Conservation (phyloP, 257 asterid genomes). For the Solanum chilense region DNA sequence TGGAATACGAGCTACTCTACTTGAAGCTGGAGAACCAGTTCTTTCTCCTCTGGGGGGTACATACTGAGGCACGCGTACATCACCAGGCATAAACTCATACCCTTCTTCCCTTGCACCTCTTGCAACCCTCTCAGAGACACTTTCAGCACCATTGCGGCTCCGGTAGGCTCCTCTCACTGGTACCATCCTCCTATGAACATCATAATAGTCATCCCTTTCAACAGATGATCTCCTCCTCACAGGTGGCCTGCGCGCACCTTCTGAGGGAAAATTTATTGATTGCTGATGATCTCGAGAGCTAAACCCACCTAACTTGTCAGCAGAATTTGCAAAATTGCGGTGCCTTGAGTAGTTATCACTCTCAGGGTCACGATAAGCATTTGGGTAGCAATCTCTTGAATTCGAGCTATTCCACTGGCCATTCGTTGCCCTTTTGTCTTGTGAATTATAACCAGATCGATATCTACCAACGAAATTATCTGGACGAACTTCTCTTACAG, state of each 20-base stretch:
- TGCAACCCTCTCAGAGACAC: conserved; percentile 28
- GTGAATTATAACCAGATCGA: conserved; percentile 24
- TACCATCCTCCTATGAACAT: conserved; percentile 28
- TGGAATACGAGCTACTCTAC: conserved; percentile 21
- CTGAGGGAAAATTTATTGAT: conserved; percentile 23
- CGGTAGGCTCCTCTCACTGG: conserved; percentile 17
- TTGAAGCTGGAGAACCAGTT: conserved; percentile 37
- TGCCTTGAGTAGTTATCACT: conserved; percentile 37
- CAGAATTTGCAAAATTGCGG: conserved; percentile 13
- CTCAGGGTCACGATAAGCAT: conserved; percentile 28
- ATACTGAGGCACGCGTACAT: conserved; percentile 30
- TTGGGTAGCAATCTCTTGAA: conserved; percentile 32
- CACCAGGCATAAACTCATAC: neutral
- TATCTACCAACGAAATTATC: conserved; percentile 38
- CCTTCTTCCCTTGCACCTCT: conserved; percentile 37
- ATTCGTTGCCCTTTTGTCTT: conserved; percentile 33
- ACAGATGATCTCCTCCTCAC: conserved; percentile 41
- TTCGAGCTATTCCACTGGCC: conserved; percentile 40
- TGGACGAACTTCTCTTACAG: conserved; percentile 37
- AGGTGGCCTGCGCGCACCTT: conserved; percentile 31
- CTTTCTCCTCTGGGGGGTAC: conserved; percentile 39
- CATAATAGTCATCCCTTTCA: conserved; percentile 40
- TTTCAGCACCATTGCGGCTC: conserved; percentile 25
- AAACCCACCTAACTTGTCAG: conserved; percentile 29
- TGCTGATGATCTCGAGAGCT: conserved; percentile 34